Base-by-base conservation (phyloP, 2,329 filamentous ascomycete genomes). In the Penicillium corylophilum region DNA sequence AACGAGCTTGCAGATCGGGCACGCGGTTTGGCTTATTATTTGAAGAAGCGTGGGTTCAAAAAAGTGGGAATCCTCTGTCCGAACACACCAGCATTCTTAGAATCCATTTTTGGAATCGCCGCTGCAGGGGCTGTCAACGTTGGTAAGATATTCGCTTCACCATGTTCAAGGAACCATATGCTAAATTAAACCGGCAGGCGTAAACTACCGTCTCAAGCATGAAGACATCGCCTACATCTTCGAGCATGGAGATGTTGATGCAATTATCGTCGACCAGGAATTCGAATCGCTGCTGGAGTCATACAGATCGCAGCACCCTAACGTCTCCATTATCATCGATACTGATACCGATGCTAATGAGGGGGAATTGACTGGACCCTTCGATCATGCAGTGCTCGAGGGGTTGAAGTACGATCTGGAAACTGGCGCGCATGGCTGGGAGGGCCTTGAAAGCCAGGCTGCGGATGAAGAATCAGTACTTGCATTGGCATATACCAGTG, bases 81-180 rank as follows among this genome's bases (percentile, higher is more conserved):
- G 3, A 99, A 99, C 69, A 99, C 94, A 1, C 94, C 94, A 0
- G 92, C 92, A 0, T 97, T 97, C 64, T 78, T 99, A 24, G 93
- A 97, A 74, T 83, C 85, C 6, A 89, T 96, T 55, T 99, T 90
- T 66, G 94, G 89, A 1, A 87, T 96, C 61, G 86, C 86, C 1
- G 92, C 89, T 1, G 89, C 89, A 0, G 90, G 90, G 1, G 89
- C 80, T 7, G 82, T 95, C 22, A 84, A 91, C 55, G 88, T 96
- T 47, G 80, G 79, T 78, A 67, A 54, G 74, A 24, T 24, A 1
- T 8, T 9, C 8, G 8, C 4, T 29, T 24, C 12, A 42, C n/a
- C 8, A 13, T 1, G 10, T 10, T 4, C 4, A 33, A 18, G 16
- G 18, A 20, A 13, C 35, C 12, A 38, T 20, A 12, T 8, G 20